phyloP scores from a whole-genome alignment of 768 basidiomycete species.

The Mycena rebaudengoi region DNA sequence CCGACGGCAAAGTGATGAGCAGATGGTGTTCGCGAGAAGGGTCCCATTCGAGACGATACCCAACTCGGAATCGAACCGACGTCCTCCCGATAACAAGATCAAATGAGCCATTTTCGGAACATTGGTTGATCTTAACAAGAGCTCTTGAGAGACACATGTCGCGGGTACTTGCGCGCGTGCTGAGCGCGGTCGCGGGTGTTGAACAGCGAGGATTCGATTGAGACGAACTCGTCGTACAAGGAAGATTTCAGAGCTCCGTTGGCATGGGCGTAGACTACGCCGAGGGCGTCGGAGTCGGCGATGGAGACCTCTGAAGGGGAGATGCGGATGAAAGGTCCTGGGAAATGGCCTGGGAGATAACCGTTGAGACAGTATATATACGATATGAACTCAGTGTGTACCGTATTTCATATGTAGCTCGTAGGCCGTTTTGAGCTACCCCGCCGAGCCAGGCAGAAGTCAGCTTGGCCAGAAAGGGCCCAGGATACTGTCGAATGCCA shows the following conservation, averaged over 20 bases:
- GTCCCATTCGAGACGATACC: no score
- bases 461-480: slow-evolving; percentile 74
- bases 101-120: no score
- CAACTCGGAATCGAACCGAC: no score
- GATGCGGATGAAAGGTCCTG: slow-evolving; percentile 72
- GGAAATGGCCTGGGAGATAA: slow-evolving; percentile 47
- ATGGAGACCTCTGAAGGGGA: slow-evolving; percentile 82
- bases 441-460: slow-evolving; percentile 79
- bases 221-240: slow-evolving; percentile 82
- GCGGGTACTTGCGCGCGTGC: slow-evolving; percentile 86
- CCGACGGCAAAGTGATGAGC: no score
- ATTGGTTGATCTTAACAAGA: no score
- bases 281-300: slow-evolving; percentile 80
- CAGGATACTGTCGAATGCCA: slow-evolving; percentile 67
- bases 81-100: no score
- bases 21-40: no score
- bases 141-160: no score
- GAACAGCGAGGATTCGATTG: slow-evolving; percentile 75
- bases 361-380: slow-evolving; percentile 1
- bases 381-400: slow-evolving; percentile 35
- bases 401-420: slow-evolving; percentile 77
- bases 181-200: slow-evolving; percentile 79
- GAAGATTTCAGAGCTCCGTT: slow-evolving; percentile 81
- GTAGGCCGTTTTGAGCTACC: slow-evolving; percentile 69
- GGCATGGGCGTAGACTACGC: slow-evolving; percentile 79